Base-by-base conservation (phyloP, 805 yeast species). In the Tetrapisispora pingtungensis region DNA sequence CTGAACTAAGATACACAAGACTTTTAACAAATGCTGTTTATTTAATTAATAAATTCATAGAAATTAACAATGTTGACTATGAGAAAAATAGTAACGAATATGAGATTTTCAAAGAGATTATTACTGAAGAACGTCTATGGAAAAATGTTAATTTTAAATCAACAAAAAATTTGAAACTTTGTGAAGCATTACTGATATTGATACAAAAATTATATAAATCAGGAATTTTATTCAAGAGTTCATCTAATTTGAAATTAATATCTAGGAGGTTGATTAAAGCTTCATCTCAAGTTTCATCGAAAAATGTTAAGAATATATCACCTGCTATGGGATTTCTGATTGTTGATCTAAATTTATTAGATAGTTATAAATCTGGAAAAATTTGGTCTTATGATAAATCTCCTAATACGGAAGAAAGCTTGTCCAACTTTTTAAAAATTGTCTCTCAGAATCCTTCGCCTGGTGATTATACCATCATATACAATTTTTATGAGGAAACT, bases 1-100 rank as follows among this genome's bases (percentile, higher is more conserved):
- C 84, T 0, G 67, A 68, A 26, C 63, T 78, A 17, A 85, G 84
- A 57, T 84, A 78, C 55, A 68, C 70, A 26, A 66, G 94, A 46
- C 70, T 81, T 2, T 55, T 78, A 14, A 69, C 71, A 32, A 66
- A 78, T 7, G 64, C 80, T 1, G 51, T 84, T 7, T 64, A 64
- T 36, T 63, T 81, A 59, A 54, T 80, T n/a, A 66, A 62, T 1
- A 59, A 61, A 30, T 46, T 65, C 39, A 41, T 67, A 2, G 42
- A 44, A 14, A 41, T 43, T 28, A 56, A 50, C 17, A 33, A 45
- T 1, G 48, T 50, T 10, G 48, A 57, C 2, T 51, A 46, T 4
- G 53, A 41, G 19, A 34, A 36, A 7, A 34, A 43, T 15, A n/a
- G 22, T 1, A 42, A 43, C 10, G 40, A 18, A 17, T 37, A 42